These are phyloP conservation scores for Ceratobasidium papillatum DNA, from an alignment of 1,284 basidiomycete species.

Conservation along the genomic window DNA sequence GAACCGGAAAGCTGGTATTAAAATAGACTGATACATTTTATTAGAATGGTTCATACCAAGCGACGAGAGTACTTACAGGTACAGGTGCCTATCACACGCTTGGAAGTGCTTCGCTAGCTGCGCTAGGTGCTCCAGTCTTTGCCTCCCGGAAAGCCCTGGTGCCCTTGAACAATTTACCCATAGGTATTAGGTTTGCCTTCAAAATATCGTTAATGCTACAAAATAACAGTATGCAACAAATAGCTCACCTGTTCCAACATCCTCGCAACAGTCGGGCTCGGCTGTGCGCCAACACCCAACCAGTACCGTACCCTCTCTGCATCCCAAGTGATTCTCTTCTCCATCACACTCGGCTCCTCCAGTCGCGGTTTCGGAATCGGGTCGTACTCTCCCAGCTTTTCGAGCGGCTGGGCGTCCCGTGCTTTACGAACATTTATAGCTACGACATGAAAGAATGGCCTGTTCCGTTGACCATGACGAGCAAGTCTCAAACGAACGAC, in stretches of 20 bases:
- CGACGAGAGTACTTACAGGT: background rate
- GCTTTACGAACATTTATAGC: constrained; percentile 80
- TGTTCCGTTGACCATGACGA: constrained; percentile 81
- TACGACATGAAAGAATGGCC: constrained; percentile 87
- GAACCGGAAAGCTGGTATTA: too few relatives aligned
- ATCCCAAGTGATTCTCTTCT: constrained; percentile 90
- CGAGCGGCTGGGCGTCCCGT: constrained; percentile 89
- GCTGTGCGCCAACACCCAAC: constrained; percentile 85
- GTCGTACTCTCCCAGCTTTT: constrained; percentile 89
- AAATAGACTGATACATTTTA: background rate
- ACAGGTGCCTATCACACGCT: background rate
- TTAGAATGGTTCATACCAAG: background rate
- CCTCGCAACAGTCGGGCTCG: constrained; percentile 79
- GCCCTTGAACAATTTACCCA: constrained; percentile 31
- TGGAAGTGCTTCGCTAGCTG: background rate
- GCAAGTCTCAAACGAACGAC: constrained; percentile 83
- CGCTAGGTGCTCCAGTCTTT: background rate
- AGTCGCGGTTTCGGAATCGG: constrained; percentile 62
- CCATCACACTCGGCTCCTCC: constrained; percentile 47
- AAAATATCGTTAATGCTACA: background rate
- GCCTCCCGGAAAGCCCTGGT: constrained; percentile 16
- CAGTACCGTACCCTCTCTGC: constrained; percentile 90
- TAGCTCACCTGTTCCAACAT: constrained; percentile 80
- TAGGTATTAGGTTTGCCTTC: constrained; percentile 33
- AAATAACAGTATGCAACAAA: background rate